Base-by-base conservation (phyloP, 306 rosid genomes). In the Oemleria cerasiformis region DNA sequence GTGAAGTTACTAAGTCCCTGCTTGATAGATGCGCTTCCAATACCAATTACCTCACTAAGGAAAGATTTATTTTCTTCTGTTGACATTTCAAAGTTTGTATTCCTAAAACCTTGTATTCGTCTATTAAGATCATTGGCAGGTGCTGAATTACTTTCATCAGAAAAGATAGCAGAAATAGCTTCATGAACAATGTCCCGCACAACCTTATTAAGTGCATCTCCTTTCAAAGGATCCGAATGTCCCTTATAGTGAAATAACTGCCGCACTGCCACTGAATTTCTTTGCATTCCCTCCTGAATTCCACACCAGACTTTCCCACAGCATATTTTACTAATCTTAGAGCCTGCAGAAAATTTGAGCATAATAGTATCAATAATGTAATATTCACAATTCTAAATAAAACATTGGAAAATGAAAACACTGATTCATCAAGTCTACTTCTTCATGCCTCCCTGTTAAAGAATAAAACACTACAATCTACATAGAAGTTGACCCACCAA, bases 61-160 rank as follows among this genome's bases (percentile, higher is more conserved):
- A 94, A 94, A 36, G 99, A 91, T 67, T 86, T 89, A 73, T 80
- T 88, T 56, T 91, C 99, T 44, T 91, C 95, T 2, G 77, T 67
- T 40, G 90, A 88, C 11, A 47, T 43, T 74, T 88, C 96, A 54
- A 9, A 86, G 82, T 88, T 89, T 66, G 92, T 84, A 83, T 85
- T 94, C 67, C 99, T 97, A 81, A 94, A 94, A 75, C 99, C 99
- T 87, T 91, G 92, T 83, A 94, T 94, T 82, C 97, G 83, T 77
- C 85, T 79, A 83, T 82, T 89, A 53, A 87, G 81, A 85, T 94
- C 88, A 44, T 94, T 96, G 16, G 92, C 82, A 70, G 97, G 90
- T 39, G 92, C 71, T 13, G 90, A 84, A 84, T 84, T 91, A 79
- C 78, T 86, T 30, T 91, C 96, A 76, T 94, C 99, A 7, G 74